Percentiles rank a stretch among this genome's conserved stretches.
Conservation (phyloP, 1,284 basidiomycete species). For the Malassezia arunalokei region DNA sequence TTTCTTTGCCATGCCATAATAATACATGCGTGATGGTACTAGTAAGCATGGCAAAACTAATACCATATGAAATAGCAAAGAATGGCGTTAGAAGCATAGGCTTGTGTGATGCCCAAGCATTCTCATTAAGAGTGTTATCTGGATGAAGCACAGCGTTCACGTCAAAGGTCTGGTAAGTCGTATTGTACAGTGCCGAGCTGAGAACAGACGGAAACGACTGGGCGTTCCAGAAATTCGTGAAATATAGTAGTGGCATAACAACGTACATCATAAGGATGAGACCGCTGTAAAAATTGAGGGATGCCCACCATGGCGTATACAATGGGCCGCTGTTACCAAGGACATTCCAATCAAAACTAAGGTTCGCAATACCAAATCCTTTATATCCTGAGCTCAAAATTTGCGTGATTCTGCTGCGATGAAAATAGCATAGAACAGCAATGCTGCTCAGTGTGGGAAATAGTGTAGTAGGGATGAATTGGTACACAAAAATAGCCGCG, state of each 20-base stretch:
- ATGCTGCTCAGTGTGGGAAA: slow-evolving; percentile 50
- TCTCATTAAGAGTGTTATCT: slow-evolving; percentile 48
- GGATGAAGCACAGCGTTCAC: slow-evolving; percentile 28
- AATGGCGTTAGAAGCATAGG: slow-evolving; percentile 51
- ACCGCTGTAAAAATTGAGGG: slow-evolving; percentile 44
- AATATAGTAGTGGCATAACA: slow-evolving; percentile 49
- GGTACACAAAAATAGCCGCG: slow-evolving; percentile 47
- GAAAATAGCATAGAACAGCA: slow-evolving; percentile 49
- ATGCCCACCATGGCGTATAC: slow-evolving; percentile 51
- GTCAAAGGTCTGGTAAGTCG: slow-evolving; percentile 26
- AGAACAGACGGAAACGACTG: slow-evolving; percentile 46
- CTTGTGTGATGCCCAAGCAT: slow-evolving; percentile 45
- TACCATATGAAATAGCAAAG: slow-evolving; percentile 47
- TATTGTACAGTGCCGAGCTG: slow-evolving; percentile 47
- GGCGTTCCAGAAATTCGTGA: slow-evolving; percentile 49
- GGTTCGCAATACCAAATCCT: slow-evolving; percentile 50
- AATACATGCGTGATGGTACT: slow-evolving; percentile 50
- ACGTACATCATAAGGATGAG: slow-evolving; percentile 49
- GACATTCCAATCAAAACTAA: slow-evolving; percentile 51
- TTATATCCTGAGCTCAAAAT: slow-evolving; percentile 50
- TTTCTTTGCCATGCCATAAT: slow-evolving; percentile 51
- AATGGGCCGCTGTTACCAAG: slow-evolving; percentile 49
- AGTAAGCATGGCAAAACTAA: slow-evolving; percentile 50
- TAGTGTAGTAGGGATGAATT: slow-evolving; percentile 50
- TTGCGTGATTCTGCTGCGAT: slow-evolving; percentile 26